Conservation (phyloP, 352 stramenopile species). For the Vaucheria bursata region DNA sequence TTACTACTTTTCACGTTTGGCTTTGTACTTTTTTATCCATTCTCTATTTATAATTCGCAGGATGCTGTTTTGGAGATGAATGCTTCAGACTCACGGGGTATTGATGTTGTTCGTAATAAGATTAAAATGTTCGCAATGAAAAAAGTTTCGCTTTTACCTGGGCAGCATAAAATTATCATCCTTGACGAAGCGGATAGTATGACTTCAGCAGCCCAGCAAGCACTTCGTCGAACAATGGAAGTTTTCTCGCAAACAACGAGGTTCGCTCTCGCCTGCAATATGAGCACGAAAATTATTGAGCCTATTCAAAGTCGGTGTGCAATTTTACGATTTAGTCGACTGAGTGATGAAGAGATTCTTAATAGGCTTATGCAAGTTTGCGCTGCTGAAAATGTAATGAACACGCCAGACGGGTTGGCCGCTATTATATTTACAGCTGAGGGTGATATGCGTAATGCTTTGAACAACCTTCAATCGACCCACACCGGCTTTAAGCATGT, state of each 20-base stretch:
- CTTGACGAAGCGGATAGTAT: conserved; percentile 97
- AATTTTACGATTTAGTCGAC: conserved; percentile 89
- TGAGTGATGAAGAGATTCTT: conserved; percentile 89
- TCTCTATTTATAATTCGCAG: conserved; percentile 51
- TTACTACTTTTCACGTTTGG: not conserved
- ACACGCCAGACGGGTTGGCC: conserved; percentile 72
- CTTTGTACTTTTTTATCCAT: not conserved
- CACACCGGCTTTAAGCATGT: conserved; percentile 84
- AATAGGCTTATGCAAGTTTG: conserved; percentile 83
- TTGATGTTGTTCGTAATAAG: conserved; percentile 82
- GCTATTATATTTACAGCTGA: conserved; percentile 97
- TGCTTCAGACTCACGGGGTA: conserved; percentile 82
- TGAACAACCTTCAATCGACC: conserved; percentile 98
- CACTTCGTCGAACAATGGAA: conserved; percentile 82
- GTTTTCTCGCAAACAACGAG: conserved; percentile 90
- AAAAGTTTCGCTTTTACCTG: conserved; percentile 64
- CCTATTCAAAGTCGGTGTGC: conserved; percentile 95
- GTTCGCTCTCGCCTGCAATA: conserved; percentile 97
- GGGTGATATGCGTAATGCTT: conserved; percentile 95
- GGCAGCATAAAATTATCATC: conserved; percentile 80
- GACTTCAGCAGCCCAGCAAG: conserved; percentile 90
- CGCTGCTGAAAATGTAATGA: conserved; percentile 62
- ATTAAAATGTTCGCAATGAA: conserved; percentile 99
- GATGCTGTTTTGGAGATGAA: conserved; percentile 94
- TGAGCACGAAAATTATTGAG: conserved; percentile 98